Evolutionary conservation across 345 rosid species (phyloP).

Genomic region (Linum lewisii): DNA sequence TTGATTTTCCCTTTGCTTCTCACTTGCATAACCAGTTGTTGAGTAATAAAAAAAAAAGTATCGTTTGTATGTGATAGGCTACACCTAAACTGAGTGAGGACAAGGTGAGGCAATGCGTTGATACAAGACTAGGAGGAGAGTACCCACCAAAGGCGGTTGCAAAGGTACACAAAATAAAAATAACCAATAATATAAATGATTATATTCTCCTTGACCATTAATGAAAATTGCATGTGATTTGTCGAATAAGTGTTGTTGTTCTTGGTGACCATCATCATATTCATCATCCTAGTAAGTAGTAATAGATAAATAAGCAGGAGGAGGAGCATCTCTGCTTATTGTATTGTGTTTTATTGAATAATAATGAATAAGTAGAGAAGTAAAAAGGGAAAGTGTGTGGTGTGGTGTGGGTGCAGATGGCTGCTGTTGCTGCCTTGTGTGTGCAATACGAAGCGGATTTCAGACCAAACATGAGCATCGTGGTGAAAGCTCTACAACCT

Average conservation of each 20-base stretch:
- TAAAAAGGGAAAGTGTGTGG: too few relatives aligned
- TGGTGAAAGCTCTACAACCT: slow-evolving; percentile 1
- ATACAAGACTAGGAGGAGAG: slow-evolving; percentile 80
- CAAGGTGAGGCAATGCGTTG: slow-evolving; percentile 87
- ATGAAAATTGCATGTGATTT: not conserved
- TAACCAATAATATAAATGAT: too few relatives aligned
- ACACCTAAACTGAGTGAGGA: slow-evolving; percentile 92
- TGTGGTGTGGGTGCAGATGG: not conserved
- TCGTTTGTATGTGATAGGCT: slow-evolving; percentile 39
- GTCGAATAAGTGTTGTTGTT: too few relatives aligned
- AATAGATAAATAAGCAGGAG: too few relatives aligned
- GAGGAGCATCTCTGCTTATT: too few relatives aligned
- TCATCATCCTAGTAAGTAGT: too few relatives aligned
- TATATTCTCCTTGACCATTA: not conserved
- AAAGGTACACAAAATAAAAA: slow-evolving; percentile 36
- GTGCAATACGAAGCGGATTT: slow-evolving; percentile 6
- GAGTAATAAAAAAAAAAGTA: not conserved
- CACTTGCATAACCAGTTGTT: not conserved
- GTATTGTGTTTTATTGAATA: too few relatives aligned
- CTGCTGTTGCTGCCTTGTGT: slow-evolving; percentile 1
- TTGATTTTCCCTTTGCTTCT: not conserved
- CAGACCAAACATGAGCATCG: slow-evolving; percentile 4
- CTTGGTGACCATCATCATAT: too few relatives aligned
- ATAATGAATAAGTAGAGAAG: too few relatives aligned
- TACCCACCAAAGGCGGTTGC: slow-evolving; percentile 94